Conservation (phyloP, 768 basidiomycete species). For the Piloderma croceum region DNA sequence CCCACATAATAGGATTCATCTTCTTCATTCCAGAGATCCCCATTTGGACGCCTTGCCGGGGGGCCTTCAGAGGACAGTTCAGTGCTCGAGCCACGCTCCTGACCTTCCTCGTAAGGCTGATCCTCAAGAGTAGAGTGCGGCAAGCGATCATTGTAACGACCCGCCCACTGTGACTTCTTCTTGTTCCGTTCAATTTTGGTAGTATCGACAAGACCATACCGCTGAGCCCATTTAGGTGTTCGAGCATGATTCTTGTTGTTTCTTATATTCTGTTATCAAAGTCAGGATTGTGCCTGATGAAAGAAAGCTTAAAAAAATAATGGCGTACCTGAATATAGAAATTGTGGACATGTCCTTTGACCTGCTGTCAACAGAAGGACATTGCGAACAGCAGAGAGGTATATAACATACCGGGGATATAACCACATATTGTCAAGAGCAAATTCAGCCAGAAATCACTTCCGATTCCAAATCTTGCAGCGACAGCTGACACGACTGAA, state of each 20-base stretch:
- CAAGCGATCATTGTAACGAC: slow-evolving; percentile 78
- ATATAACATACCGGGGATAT: slow-evolving; percentile 64
- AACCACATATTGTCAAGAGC: slow-evolving; percentile 83
- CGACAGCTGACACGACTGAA: slow-evolving; percentile 60
- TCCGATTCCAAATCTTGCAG: slow-evolving; percentile 88
- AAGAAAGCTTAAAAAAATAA: background rate
- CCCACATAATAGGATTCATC: slow-evolving; percentile 72
- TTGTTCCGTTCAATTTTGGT: slow-evolving; percentile 72
- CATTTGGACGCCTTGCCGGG: slow-evolving; percentile 33
- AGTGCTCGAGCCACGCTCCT: slow-evolving; percentile 46
- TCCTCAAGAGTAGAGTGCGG: slow-evolving; percentile 64
- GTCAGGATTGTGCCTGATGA: slow-evolving; percentile 8
- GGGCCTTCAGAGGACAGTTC: slow-evolving; percentile 34
- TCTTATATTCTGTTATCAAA: slow-evolving; percentile 76
- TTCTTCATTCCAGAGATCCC: slow-evolving; percentile 64
- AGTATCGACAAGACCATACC: slow-evolving; percentile 84
- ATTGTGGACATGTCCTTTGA: slow-evolving; percentile 80
- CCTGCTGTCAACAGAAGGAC: background rate
- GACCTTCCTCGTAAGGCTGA: slow-evolving; percentile 75
- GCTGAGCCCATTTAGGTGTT: slow-evolving; percentile 94
- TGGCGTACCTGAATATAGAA: slow-evolving; percentile 77
- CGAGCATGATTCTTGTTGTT: slow-evolving; percentile 91
- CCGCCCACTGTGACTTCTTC: slow-evolving; percentile 82
- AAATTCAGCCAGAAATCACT: slow-evolving; percentile 89
- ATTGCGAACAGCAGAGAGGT: background rate